These are phyloP conservation scores for Chamaecyparis obtusa DNA, from an alignment of 75 land plant species.

Conservation along the genomic window DNA sequence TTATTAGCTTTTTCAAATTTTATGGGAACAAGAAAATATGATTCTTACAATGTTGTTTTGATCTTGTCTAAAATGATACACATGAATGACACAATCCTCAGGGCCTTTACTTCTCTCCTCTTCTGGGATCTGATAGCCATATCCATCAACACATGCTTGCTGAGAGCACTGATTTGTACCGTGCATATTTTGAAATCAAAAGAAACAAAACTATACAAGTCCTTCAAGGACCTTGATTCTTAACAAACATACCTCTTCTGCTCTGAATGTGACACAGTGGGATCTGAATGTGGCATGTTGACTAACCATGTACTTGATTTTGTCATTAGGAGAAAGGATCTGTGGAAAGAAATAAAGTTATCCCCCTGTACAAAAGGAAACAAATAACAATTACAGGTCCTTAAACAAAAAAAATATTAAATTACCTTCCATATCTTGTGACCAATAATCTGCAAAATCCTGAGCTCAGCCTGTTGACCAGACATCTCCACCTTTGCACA, in stretches of 20 bases:
- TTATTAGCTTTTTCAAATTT: not conserved
- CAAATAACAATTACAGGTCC: not conserved
- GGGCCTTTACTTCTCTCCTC: conserved; percentile 1
- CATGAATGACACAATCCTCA: not conserved
- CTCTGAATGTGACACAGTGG: not conserved
- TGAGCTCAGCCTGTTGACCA: not conserved
- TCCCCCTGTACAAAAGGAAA: not conserved
- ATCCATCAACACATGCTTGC: not conserved
- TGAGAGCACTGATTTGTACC: not conserved
- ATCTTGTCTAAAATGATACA: not conserved
- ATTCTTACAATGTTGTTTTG: not conserved
- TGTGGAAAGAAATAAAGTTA: not conserved
- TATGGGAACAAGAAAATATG: not conserved
- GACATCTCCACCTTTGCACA: conserved; percentile 3
- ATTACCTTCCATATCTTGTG: conserved; percentile 2
- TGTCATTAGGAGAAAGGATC: not conserved
- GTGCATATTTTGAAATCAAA: not conserved
- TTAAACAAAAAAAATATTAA: not conserved
- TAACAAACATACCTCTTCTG: not conserved
- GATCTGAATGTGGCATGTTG: not conserved
- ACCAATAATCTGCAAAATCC: not conserved
- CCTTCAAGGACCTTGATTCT: not conserved
- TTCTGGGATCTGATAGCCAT: not conserved
- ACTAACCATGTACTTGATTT: not conserved
- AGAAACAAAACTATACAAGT: not conserved